phyloP scores from a whole-genome alignment of 2,329 filamentous ascomycete genomes.

The Venturia pyrina region DNA sequence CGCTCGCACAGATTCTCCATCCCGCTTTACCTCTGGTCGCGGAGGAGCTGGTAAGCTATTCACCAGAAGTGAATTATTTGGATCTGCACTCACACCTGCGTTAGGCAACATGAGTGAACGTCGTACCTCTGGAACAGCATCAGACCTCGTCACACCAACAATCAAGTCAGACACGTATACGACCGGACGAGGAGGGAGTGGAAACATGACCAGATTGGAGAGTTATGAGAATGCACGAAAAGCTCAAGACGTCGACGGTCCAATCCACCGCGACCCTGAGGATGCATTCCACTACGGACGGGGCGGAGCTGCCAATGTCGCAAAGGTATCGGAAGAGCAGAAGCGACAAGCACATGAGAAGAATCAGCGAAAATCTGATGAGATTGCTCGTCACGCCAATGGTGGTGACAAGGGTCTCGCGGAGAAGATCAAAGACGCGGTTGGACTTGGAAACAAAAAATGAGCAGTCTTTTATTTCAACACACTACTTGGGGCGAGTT shows the following conservation, averaged over 20 bases:
- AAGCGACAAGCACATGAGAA: neutral
- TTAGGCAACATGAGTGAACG: constrained; percentile 37
- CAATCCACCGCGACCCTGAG: constrained; percentile 39
- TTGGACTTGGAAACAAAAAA: neutral
- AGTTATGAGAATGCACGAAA: constrained; percentile 59
- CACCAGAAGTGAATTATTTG: neutral
- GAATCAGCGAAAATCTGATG: constrained; percentile 1
- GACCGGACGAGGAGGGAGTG: constrained; percentile 77
- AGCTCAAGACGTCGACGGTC: constrained; percentile 69
- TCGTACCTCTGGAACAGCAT: constrained; percentile 25
- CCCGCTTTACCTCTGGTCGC: constrained; percentile 46
- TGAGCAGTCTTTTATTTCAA: neutral
- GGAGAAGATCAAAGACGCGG: constrained; percentile 5
- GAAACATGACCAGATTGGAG: constrained; percentile 78
- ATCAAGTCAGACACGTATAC: constrained; percentile 79
- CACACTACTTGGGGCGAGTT: neutral
- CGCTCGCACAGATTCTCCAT: neutral
- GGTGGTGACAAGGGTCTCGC: constrained; percentile 6
- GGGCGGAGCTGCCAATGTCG: constrained; percentile 65
- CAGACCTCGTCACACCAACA: constrained; percentile 69
- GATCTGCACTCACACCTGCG: neutral
- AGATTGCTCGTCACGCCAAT: neutral
- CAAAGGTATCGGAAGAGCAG: constrained; percentile 22
- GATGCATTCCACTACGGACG: constrained; percentile 59
- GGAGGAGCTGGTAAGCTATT: constrained; percentile 55